These are phyloP conservation scores for Pyrenochaeta sp. DNA, from an alignment of 2,329 filamentous ascomycete genomes.

Conservation along the genomic window DNA sequence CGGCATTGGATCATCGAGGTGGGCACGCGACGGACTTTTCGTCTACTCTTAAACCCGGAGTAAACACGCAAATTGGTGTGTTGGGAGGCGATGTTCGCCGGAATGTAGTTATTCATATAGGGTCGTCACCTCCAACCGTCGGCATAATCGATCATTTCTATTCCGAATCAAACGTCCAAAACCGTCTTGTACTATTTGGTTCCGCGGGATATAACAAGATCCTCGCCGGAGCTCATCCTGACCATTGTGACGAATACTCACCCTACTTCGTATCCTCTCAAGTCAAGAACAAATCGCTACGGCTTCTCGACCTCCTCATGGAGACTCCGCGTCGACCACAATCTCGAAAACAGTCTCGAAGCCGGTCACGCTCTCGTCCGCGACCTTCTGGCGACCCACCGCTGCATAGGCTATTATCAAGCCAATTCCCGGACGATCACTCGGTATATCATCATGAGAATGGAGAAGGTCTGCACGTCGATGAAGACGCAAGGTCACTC, in stretches of 20 bases:
- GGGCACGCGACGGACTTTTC: constrained; percentile 3
- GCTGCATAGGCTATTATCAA: constrained; percentile 38
- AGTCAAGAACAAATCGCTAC: no score
- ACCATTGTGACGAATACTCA: neutral
- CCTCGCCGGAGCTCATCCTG: no score
- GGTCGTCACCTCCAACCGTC: no score
- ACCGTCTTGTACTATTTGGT: no score
- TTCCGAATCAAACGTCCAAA: no score
- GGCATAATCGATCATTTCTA: no score
- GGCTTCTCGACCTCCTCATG: no score
- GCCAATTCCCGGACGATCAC: constrained; percentile 43
- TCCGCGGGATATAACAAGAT: no score
- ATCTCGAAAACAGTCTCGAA: constrained; percentile 14
- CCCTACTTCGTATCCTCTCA: neutral
- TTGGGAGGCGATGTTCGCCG: neutral
- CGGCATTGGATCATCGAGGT: neutral
- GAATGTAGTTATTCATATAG: neutral
- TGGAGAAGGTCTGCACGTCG: constrained; percentile 32
- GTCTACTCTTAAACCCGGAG: constrained; percentile 9
- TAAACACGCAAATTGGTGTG: neutral
- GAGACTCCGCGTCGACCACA: constrained; percentile 1
- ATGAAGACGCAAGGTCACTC: constrained; percentile 26
- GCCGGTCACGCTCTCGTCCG: constrained; percentile 34
- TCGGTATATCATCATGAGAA: constrained; percentile 45
- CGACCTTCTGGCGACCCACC: constrained; percentile 25